Conservation (phyloP, 768 basidiomycete genomes). For the Boletus subparvulus region DNA sequence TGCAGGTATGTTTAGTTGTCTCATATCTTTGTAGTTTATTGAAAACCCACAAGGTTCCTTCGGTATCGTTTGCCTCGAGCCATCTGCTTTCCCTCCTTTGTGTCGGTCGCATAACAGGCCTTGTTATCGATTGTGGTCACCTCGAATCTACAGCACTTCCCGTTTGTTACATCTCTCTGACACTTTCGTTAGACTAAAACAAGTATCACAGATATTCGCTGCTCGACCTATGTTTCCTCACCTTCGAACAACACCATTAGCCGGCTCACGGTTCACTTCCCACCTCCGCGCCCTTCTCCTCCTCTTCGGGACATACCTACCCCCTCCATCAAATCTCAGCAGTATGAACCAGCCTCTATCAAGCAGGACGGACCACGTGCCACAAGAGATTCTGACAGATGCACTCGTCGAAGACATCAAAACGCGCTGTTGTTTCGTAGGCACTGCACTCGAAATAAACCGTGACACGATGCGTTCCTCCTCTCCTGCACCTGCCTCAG, state of each 20-base stretch:
- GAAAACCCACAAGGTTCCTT: constrained; percentile 66
- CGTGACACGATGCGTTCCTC: constrained; percentile 34
- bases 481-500: constrained; percentile 33
- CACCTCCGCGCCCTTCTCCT: constrained; percentile 82
- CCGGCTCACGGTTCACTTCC: constrained; percentile 76
- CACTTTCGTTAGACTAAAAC: neutral
- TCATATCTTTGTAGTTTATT: neutral
- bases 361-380: constrained; percentile 65
- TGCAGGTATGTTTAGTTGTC: constrained; percentile 54
- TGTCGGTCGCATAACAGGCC: constrained; percentile 85
- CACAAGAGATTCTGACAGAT: constrained; percentile 77
- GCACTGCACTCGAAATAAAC: constrained; percentile 49
- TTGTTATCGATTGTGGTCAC: constrained; percentile 92
- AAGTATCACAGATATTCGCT: constrained; percentile 74
- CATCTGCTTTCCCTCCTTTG: constrained; percentile 84
- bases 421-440: constrained; percentile 87
- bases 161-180: constrained; percentile 44
- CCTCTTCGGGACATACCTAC: constrained; percentile 81
- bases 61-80: constrained; percentile 89
- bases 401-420: constrained; percentile 87
- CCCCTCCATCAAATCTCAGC: constrained; percentile 72
- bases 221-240: constrained; percentile 85
- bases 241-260: constrained; percentile 81
- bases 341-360: constrained; percentile 61
- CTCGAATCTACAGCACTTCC: constrained; percentile 88